Evolutionary conservation across 2,329 filamentous ascomycete genomes (phyloP), one percentile per base, ranked within the genome.

Genomic region (Epichloe uncinata): DNA sequence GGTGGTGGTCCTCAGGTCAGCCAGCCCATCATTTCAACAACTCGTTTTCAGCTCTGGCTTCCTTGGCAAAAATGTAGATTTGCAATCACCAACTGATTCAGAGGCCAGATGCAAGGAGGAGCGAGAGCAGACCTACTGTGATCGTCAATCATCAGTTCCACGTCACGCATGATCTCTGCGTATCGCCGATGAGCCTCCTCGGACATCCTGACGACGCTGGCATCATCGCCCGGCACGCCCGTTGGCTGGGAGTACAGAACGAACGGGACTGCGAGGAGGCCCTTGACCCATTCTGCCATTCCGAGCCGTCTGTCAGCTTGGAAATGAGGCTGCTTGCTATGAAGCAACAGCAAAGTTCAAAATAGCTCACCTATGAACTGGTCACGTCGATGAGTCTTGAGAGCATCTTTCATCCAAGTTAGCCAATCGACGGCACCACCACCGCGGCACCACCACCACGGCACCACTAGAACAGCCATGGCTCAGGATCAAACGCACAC

Each of bases 221-320:
- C 73, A 53, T 79, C 79, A 58, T 81, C 75, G 55, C 90, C 84
- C 60, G 91, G 89, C 41, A 89, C 80, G 18, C 88, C 88, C 1
- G 88, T 94, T 3, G 93, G 93, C 63, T 97, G 90, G 1, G 91
- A 96, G 66, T 95, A 89, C 49, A 98, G 79, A 38, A 98, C 91
- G 63, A 98, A 98, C 0, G 93, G 93, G 0, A 97, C 91, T 1
- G 93, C 93, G 12, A 97, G 74, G 4, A 97, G 78, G 38, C 85
- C 87, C 70, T 98, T 97, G 73, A 97, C 87, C 91, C 91, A 97
- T 84, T 95, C 88, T 81, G 60, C 16, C n/a, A 9, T 9, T 12
- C 5, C 12, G 18, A n/a, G 5, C n/a, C n/a, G n/a, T n/a, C n/a
- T n/a, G n/a, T n/a, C n/a, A n/a, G n/a, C n/a, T n/a, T n/a, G n/a